Evolutionary conservation across 2,329 filamentous ascomycete species (phyloP).

Genomic region (Daldinia eschscholtzii): DNA sequence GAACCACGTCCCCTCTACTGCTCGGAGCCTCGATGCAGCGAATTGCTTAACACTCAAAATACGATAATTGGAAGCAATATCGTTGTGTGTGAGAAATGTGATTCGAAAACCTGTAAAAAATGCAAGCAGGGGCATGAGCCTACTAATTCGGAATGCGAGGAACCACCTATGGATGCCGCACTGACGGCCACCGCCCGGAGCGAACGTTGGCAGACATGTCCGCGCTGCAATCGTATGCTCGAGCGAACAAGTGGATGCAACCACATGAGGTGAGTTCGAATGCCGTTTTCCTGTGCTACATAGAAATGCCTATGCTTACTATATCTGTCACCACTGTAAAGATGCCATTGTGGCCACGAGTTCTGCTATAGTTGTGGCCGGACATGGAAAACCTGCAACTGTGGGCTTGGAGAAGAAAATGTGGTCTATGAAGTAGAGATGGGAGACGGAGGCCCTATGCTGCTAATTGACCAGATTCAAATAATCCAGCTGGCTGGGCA

Average conservation of each 20-base stretch:
- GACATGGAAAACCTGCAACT: slow-evolving; percentile 11
- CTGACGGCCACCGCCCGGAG: not conserved
- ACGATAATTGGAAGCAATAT: not conserved
- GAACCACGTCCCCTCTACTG: slow-evolving; percentile 21
- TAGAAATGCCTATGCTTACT: not conserved
- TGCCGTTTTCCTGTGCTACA: not conserved
- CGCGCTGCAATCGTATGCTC: slow-evolving; percentile 19
- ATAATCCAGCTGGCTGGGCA: not conserved
- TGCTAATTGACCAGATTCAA: not conserved
- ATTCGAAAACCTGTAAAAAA: slow-evolving; percentile 17
- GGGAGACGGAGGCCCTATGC: not conserved
- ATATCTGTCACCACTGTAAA: not conserved
- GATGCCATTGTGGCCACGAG: slow-evolving; percentile 20
- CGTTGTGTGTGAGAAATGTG: slow-evolving; percentile 24
- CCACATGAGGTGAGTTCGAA: slow-evolving; percentile 29
- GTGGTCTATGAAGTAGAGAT: not conserved
- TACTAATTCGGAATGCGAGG: slow-evolving; percentile 1
- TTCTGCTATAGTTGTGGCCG: slow-evolving; percentile 27
- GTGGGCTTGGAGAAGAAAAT: not conserved
- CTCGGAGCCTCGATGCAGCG: slow-evolving; percentile 23
- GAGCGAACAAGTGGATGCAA: slow-evolving; percentile 12
- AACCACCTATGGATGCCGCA: not conserved
- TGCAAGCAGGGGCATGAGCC: slow-evolving; percentile 22
- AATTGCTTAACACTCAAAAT: not conserved
- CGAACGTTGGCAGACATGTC: slow-evolving; percentile 20